Conservation (phyloP, 1,284 basidiomycete genomes). For the Heterobasidion annosum region DNA sequence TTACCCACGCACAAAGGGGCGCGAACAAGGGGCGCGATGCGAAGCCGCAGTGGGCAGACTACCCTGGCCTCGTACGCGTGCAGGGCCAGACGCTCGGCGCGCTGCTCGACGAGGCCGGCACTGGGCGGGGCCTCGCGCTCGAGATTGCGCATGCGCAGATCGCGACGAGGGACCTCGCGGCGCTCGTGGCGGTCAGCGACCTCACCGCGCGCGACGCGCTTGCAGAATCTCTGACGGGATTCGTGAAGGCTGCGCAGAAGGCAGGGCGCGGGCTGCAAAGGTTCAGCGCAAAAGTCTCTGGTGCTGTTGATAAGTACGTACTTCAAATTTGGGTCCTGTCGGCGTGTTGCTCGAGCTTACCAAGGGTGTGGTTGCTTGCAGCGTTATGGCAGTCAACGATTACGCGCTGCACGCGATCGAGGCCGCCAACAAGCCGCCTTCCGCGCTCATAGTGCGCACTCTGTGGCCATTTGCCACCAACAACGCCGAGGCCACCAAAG, state of each 20-base stretch:
- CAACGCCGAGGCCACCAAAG: conserved; percentile 22
- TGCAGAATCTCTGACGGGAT: conserved; percentile 37
- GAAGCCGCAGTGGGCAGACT: conserved; percentile 39
- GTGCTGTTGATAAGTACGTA: conserved; percentile 56
- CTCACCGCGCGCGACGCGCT: conserved; percentile 50
- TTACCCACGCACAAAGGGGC: not conserved
- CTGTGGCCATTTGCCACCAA: conserved; percentile 36
- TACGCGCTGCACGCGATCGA: conserved; percentile 57
- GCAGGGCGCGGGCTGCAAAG: conserved; percentile 48
- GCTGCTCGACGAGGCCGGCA: conserved; percentile 46
- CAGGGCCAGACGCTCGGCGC: conserved; percentile 55
- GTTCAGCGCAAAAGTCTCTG: conserved; percentile 51
- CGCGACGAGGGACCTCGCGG: conserved; percentile 56
- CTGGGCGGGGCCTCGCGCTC: conserved; percentile 47
- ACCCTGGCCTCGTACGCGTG: conserved; percentile 45
- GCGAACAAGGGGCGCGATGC: not conserved
- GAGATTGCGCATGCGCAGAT: conserved; percentile 70
- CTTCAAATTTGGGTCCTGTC: not conserved
- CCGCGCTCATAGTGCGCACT: conserved; percentile 20
- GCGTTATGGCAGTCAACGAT: conserved; percentile 63
- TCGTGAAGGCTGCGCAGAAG: conserved; percentile 50
- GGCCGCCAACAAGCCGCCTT: conserved; percentile 29
- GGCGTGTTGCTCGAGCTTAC: not conserved
- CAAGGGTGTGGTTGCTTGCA: conserved; percentile 14
- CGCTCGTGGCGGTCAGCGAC: conserved; percentile 50